Evolutionary conservation across 352 stramenopile species (phyloP).

Genomic region (Plasmopara halstedii): DNA sequence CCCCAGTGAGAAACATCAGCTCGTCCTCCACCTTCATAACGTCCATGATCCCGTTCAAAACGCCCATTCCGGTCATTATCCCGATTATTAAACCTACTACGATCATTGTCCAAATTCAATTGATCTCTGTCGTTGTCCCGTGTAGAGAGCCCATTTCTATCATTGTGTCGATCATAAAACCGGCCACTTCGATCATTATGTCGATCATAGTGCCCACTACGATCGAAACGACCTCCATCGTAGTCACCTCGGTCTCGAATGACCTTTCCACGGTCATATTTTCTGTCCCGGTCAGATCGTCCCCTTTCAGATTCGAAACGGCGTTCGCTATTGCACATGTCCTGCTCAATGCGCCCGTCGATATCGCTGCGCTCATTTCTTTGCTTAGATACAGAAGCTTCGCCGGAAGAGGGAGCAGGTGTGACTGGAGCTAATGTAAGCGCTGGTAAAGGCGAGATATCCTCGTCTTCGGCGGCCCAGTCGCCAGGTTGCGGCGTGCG

Average conservation of each 20-base stretch:
- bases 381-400: background rate
- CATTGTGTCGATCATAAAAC: background rate
- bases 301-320: constrained; percentile 6
- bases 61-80: background rate
- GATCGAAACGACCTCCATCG: constrained; percentile 7
- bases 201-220: background rate
- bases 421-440: background rate
- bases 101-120: too few species aligned
- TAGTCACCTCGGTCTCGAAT: constrained; percentile 7
- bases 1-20: constrained; percentile 16
- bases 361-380: constrained; percentile 7
- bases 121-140: too few species aligned
- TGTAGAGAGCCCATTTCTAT: background rate
- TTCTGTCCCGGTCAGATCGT: constrained; percentile 11
- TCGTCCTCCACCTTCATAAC: constrained; percentile 11
- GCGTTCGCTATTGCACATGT: constrained; percentile 5
- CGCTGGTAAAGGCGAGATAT: constrained; percentile 16
- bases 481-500: constrained; percentile 54
- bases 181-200: background rate
- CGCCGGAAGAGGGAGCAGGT: background rate
- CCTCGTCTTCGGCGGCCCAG: constrained; percentile 73
- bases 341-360: constrained; percentile 11
- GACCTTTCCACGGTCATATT: constrained; percentile 6
- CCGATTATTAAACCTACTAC: background rate
- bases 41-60: constrained; percentile 1